Conservation (phyloP, 176 grass and related monocot genomes). For the Avena sativa region DNA sequence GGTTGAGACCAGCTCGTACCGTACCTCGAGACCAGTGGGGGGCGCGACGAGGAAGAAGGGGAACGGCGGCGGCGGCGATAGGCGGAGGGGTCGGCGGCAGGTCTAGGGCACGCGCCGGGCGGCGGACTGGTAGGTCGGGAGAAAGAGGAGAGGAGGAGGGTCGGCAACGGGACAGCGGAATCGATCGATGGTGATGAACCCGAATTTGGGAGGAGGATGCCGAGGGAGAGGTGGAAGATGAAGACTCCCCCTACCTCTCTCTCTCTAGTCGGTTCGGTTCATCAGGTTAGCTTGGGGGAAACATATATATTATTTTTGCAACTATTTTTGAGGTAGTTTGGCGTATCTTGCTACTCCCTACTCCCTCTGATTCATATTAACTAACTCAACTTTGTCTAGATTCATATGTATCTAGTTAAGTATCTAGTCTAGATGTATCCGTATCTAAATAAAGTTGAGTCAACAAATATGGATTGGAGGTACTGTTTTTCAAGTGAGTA, state of each 20-base stretch:
- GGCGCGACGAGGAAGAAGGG: not conserved
- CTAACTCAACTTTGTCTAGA: too few species aligned
- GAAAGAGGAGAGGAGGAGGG: not conserved
- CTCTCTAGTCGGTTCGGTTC: slow-evolving; percentile 13
- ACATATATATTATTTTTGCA: too few species aligned
- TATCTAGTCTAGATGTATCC: too few species aligned
- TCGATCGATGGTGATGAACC: not conserved
- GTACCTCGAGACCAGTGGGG: not conserved
- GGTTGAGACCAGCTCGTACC: not conserved
- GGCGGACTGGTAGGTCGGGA: not conserved
- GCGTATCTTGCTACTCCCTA: too few species aligned
- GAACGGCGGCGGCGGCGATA: not conserved
- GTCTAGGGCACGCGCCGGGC: not conserved
- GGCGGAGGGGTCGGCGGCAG: not conserved
- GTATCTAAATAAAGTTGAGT: too few species aligned
- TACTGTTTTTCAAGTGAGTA: too few species aligned
- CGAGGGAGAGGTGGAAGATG: not conserved
- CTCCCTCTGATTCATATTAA: too few species aligned
- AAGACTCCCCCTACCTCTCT: not conserved
- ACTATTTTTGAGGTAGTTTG: too few species aligned
- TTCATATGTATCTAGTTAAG: too few species aligned
- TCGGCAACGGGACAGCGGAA: not conserved
- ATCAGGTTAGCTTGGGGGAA: not conserved
- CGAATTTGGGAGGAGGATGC: not conserved
- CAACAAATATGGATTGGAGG: too few species aligned